Conservation (phyloP, 805 yeast genomes). For the Nakazawaea molendinolei region DNA sequence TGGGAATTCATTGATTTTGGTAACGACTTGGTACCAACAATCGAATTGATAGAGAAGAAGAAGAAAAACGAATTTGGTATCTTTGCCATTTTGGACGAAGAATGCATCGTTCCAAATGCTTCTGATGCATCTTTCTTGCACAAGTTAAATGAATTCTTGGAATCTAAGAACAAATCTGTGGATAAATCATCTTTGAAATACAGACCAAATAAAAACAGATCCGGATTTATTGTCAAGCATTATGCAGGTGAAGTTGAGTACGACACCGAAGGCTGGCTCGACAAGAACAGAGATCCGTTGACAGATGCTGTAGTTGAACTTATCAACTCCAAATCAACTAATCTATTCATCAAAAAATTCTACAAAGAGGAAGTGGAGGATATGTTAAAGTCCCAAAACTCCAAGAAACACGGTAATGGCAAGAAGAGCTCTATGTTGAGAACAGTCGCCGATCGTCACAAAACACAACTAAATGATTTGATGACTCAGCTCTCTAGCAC, state of each 20-base stretch:
- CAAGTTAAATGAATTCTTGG: slow-evolving; percentile 66
- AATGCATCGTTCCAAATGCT: slow-evolving; percentile 89
- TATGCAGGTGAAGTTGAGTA: slow-evolving; percentile 98
- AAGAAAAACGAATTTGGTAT: slow-evolving; percentile 62
- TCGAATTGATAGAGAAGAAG: slow-evolving; percentile 76
- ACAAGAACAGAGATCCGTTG: slow-evolving; percentile 90
- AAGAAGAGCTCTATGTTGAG: slow-evolving; percentile 38
- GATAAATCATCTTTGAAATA: slow-evolving; percentile 37
- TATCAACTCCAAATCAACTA: slow-evolving; percentile 47
- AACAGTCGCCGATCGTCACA: slow-evolving; percentile 85
- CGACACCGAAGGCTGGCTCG: slow-evolving; percentile 86
- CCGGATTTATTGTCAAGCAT: slow-evolving; percentile 80
- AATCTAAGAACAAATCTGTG: slow-evolving; percentile 24
- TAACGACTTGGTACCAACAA: slow-evolving; percentile 88
- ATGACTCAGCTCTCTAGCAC: slow-evolving; percentile 72
- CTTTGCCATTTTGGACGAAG: slow-evolving; percentile 85
- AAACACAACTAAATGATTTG: slow-evolving; percentile 69
- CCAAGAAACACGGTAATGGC: slow-evolving; percentile 21
- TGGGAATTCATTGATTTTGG: slow-evolving; percentile 90
- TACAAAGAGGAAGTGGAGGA: slow-evolving; percentile 34
- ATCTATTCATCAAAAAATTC: slow-evolving; percentile 47
- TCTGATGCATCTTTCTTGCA: slow-evolving; percentile 78
- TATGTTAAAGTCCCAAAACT: slow-evolving; percentile 13
- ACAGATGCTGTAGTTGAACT: slow-evolving; percentile 60
- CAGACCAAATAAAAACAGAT: slow-evolving; percentile 63